Evolutionary conservation across 805 yeast species (phyloP), one percentile per base, ranked within the genome.

Genomic region (Nakazawaea siamensis): DNA sequence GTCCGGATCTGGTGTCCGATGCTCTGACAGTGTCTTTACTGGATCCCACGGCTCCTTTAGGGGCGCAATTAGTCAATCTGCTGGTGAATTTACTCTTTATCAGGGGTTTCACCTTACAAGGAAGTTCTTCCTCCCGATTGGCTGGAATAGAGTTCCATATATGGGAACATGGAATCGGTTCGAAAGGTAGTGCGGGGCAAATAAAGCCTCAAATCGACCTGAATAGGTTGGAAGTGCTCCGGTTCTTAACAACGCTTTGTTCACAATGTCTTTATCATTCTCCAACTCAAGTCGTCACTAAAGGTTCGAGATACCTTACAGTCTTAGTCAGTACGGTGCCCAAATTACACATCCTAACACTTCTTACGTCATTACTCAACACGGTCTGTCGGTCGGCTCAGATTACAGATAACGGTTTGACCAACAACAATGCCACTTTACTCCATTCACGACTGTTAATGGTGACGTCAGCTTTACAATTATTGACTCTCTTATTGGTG

Each of bases 121-220:
- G 29, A 10, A 16, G 34, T n/a, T 28, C 19, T 11, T 12, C 12
- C 10, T 6, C 12, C 12, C 24, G 31, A 15, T 38, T 51, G 16
- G 54, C 55, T 19, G 55, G 58, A 5, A 43, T 52, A 4, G 66
- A 66, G 17, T 57, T 55, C 33, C 43, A 60, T 6, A 62, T 80
- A 1, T 87, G 96, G 95, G 94, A 83, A 46, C 74, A 81, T 3
- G 96, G 95, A 5, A 66, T 87, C 21, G 88, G 85, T 2, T 51
- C 60, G 3, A 46, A 39, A 28, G 31, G 45, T 24, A 47, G 35
- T 24, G 72, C 61, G 29, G n/a, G 27, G 10, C 23, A 12, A 6
- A n/a, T 26, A 4, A 57, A 50, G 13, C 57, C 69, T 1, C 57
- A 60, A 16, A 48, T 73, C 27, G 88, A 82, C 44, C 51, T 74